Evolutionary conservation across 2,329 filamentous ascomycete genomes (phyloP).

Genomic region (Epichloe coenophiala): DNA sequence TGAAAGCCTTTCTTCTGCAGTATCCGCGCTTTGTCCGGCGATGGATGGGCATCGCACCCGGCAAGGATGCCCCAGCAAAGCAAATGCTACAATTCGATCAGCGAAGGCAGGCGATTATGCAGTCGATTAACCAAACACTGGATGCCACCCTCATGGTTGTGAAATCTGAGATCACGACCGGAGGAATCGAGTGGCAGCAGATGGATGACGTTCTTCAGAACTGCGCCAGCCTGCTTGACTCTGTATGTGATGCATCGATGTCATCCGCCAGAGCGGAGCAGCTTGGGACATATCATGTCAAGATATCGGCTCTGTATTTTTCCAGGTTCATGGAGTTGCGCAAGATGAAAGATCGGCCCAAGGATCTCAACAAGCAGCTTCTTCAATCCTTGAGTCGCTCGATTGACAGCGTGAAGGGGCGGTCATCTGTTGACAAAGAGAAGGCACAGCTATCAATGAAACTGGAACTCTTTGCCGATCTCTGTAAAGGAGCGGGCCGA

Average conservation of each 20-base stretch:
- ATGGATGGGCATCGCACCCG: conserved; percentile 47
- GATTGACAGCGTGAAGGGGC: conserved; percentile 45
- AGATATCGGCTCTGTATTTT: conserved; percentile 61
- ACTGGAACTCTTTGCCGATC: conserved; percentile 51
- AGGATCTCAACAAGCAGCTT: conserved; percentile 25
- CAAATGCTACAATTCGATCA: conserved; percentile 49
- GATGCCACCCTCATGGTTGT: conserved; percentile 45
- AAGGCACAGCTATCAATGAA: conserved; percentile 49
- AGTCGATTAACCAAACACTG: conserved; percentile 41
- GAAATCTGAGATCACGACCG: conserved; percentile 37
- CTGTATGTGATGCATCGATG: conserved; percentile 28
- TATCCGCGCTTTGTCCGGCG: conserved; percentile 46
- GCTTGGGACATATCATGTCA: conserved; percentile 40
- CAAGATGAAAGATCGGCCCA: conserved; percentile 26
- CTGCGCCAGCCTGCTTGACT: conserved; percentile 38
- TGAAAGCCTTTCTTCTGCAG: conserved; percentile 43
- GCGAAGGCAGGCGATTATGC: conserved; percentile 37
- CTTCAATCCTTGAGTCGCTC: conserved; percentile 49
- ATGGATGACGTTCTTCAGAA: conserved; percentile 46
- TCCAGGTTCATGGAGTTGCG: conserved; percentile 41
- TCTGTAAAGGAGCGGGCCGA: conserved; percentile 39
- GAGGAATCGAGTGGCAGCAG: conserved; percentile 35
- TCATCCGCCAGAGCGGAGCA: conserved; percentile 18
- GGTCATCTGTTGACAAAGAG: conserved; percentile 39
- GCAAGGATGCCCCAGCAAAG: conserved; percentile 37